A percentile compares a stretch with the other conserved stretches of the same genome.
Conservation (phyloP, 1,284 basidiomycete species). For the Chalciporus piperatoides region DNA sequence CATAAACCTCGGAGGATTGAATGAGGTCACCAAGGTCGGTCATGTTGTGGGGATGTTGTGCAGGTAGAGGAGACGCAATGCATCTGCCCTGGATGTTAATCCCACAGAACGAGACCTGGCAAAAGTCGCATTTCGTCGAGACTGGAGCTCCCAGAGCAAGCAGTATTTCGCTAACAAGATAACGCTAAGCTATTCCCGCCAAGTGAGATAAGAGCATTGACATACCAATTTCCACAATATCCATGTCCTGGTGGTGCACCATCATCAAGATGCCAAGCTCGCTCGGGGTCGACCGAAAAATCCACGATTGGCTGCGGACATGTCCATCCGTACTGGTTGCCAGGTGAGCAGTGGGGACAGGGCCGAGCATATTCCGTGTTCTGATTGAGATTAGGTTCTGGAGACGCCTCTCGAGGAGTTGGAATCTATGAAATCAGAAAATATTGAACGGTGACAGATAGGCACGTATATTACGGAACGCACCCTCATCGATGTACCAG, state of each 20-base stretch:
- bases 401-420: conserved; percentile 65
- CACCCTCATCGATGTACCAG: conserved; percentile 65
- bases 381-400: conserved; percentile 64
- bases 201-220: not conserved
- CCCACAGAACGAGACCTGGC: conserved; percentile 73
- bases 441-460: not conserved
- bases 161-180: conserved; percentile 56
- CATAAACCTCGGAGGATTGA: conserved; percentile 68
- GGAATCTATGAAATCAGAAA: conserved; percentile 51
- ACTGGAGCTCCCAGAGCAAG: conserved; percentile 64
- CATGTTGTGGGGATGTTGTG: conserved; percentile 68
- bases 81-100: conserved; percentile 69
- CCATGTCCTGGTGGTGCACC: conserved; percentile 71
- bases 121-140: conserved; percentile 76
- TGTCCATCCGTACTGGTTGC: conserved; percentile 66
- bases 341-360: conserved; percentile 66
- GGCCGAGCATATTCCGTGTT: conserved; percentile 62
- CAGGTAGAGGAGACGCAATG: conserved; percentile 49
- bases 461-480: conserved; percentile 27
- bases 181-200: conserved; percentile 7
- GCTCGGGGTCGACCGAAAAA: conserved; percentile 57
- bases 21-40: conserved; percentile 65
- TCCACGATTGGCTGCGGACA: conserved; percentile 72
- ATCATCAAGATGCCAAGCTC: conserved; percentile 69
- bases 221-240: conserved; percentile 73